Conservation (phyloP, 495 filamentous ascomycete species). For the Baudoinia panamericana region DNA sequence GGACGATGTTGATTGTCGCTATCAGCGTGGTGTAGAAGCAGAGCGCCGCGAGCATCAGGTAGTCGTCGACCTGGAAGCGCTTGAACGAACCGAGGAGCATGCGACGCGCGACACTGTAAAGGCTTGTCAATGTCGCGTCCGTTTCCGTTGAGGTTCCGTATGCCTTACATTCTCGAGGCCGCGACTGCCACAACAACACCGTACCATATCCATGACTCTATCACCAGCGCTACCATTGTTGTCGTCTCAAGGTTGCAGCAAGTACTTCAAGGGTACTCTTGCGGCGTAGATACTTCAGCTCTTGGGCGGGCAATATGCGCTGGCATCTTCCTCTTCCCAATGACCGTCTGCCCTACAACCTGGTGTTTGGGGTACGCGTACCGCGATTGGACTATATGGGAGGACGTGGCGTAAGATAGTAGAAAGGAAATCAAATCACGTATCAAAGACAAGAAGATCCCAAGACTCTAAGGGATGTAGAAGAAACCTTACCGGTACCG, state of each 20-base stretch:
- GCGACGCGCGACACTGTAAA: slow-evolving; percentile 20
- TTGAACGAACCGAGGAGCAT: slow-evolving; percentile 35
- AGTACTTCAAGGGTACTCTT: slow-evolving; percentile 7
- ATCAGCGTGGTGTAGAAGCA: slow-evolving; percentile 43
- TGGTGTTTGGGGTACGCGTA: too few species aligned
- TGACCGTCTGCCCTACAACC: too few species aligned
- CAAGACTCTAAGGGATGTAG: too few species aligned
- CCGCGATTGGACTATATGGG: too few species aligned
- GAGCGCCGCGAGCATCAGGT: slow-evolving; percentile 43
- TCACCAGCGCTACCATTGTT: slow-evolving; percentile 27
- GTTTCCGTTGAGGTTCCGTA: slow-evolving; percentile 23
- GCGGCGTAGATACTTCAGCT: slow-evolving; percentile 3
- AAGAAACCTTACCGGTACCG: too few species aligned
- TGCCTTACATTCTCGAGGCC: slow-evolving; percentile 31
- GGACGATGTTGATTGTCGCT: slow-evolving; percentile 43
- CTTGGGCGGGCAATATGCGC: too few species aligned
- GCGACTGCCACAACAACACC: slow-evolving; percentile 31
- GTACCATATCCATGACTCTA: slow-evolving; percentile 41
- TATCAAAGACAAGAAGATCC: too few species aligned
- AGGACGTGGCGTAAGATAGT: too few species aligned
- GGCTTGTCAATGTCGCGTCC: neutral
- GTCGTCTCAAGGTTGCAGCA: neutral
- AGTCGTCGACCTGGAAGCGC: slow-evolving; percentile 44
- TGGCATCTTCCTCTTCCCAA: too few species aligned
- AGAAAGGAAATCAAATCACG: too few species aligned